Percentiles rank a stretch among this genome's conserved stretches.
Conservation (phyloP, 805 yeast species). For the Starmerella floricola region DNA sequence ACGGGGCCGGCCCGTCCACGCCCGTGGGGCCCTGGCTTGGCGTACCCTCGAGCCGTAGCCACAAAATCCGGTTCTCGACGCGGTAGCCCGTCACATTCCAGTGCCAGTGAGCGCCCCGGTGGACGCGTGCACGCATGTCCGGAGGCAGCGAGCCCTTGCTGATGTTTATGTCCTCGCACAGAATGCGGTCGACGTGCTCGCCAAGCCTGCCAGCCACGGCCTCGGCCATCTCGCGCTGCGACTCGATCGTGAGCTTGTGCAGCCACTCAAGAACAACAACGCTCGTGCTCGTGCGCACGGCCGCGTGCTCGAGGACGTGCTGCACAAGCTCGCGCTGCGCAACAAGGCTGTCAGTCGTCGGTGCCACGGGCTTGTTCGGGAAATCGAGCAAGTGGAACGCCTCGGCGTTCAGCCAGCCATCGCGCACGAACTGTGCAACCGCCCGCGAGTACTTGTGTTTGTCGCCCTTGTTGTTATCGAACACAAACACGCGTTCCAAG, state of each 20-base stretch:
- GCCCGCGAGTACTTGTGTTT: conserved; percentile 7
- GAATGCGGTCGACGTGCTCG: neutral
- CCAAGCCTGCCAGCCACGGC: neutral
- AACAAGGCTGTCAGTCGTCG: conserved; percentile 5
- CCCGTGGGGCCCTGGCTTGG: neutral
- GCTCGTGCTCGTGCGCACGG: neutral
- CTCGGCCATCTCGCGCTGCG: conserved; percentile 3
- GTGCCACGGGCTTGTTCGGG: neutral
- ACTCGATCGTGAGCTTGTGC: conserved; percentile 1
- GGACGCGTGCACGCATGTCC: conserved; percentile 4
- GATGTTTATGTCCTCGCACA: conserved; percentile 1
- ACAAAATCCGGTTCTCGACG: conserved; percentile 5
- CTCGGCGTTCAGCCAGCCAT: conserved; percentile 12
- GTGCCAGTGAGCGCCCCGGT: neutral
- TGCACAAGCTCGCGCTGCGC: conserved; percentile 19
- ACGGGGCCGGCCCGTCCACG: neutral
- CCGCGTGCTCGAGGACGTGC: conserved; percentile 3
- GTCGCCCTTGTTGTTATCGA: conserved; percentile 15
- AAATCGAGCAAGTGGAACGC: conserved; percentile 6
- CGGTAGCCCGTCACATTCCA: conserved; percentile 5
- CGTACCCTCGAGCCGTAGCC: neutral
- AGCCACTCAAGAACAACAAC: conserved; percentile 9
- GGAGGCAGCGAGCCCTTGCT: conserved; percentile 8
- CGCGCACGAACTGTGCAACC: conserved; percentile 3
- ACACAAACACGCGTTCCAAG: conserved; percentile 13